Evolutionary conservation across 441 rosid genomes (phyloP).

Genomic region (Adansonia gregorii): DNA sequence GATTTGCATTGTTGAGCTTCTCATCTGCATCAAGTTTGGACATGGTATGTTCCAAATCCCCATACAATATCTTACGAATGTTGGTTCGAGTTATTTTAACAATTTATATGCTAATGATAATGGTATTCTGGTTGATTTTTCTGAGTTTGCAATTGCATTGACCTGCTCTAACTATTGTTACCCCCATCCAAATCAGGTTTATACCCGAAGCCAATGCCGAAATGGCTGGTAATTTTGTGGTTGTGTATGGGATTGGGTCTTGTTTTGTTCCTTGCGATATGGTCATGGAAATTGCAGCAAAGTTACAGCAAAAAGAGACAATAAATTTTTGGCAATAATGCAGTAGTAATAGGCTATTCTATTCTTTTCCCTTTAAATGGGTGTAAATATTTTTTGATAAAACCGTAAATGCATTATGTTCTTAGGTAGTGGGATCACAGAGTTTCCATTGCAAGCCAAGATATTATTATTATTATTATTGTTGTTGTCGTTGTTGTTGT

Average conservation of each 20-base stretch:
- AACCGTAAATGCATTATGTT: no score
- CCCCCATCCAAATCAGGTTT: conserved; percentile 52
- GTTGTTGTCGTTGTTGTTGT: no score
- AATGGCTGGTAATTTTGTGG: conserved; percentile 79
- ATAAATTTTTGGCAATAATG: conserved; percentile 38
- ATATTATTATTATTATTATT: no score
- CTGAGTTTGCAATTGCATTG: background rate
- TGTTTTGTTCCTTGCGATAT: conserved; percentile 55
- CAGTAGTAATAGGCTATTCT: background rate
- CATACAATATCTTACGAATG: background rate
- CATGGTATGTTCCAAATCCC: conserved; percentile 55
- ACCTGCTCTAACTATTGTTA: background rate
- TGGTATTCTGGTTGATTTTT: background rate
- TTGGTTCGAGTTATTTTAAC: background rate
- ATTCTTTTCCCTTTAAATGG: no score
- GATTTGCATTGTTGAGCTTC: conserved; percentile 95
- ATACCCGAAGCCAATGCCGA: conserved; percentile 87
- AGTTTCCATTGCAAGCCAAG: no score
- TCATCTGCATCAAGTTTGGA: conserved; percentile 97
- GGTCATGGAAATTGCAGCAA: conserved; percentile 83
- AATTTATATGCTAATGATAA: background rate
- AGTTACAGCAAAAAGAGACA: conserved; percentile 65
- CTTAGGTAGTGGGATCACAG: no score
- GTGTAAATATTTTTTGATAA: no score
- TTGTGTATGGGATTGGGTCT: conserved; percentile 59